phyloP scores from a whole-genome alignment of 2,329 filamentous ascomycete genomes.

The Ilyonectria destructans region DNA sequence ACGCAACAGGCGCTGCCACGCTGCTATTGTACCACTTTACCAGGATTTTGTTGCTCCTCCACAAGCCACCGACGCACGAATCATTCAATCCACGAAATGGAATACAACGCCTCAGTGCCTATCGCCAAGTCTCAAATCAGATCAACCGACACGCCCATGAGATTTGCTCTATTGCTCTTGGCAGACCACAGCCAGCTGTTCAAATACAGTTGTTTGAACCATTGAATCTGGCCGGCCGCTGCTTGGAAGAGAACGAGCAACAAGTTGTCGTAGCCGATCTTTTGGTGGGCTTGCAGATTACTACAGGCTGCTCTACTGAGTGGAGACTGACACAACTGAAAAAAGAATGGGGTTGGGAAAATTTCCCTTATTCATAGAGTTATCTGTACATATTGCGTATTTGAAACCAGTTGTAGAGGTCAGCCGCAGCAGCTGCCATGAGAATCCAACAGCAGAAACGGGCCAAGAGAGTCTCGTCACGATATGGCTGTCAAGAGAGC shows the following conservation, averaged over 20 bases:
- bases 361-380: too few relatives aligned
- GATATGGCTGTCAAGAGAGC: too few relatives aligned
- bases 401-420: too few relatives aligned
- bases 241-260: slow-evolving; percentile 2
- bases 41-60: slow-evolving; percentile 7
- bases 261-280: too few relatives aligned
- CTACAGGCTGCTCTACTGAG: too few relatives aligned
- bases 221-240: slow-evolving; percentile 6
- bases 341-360: too few relatives aligned
- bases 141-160: slow-evolving; percentile 13
- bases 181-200: slow-evolving; percentile 6
- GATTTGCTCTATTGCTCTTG: slow-evolving; percentile 14
- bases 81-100: slow-evolving; percentile 3
- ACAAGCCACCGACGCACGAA: slow-evolving; percentile 11
- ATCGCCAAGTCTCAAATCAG: slow-evolving; percentile 10
- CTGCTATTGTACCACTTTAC: slow-evolving; percentile 14
- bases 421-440: too few relatives aligned
- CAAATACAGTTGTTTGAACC: slow-evolving; percentile 13
- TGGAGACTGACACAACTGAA: too few relatives aligned
- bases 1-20: slow-evolving; percentile 12
- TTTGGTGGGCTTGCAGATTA: too few relatives aligned
- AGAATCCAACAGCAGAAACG: too few relatives aligned
- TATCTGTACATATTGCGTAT: too few relatives aligned
- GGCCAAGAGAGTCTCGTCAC: too few relatives aligned
- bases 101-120: slow-evolving; percentile 8